Conservation (phyloP, 495 filamentous ascomycete species). For the Aspergillus sparsus region DNA sequence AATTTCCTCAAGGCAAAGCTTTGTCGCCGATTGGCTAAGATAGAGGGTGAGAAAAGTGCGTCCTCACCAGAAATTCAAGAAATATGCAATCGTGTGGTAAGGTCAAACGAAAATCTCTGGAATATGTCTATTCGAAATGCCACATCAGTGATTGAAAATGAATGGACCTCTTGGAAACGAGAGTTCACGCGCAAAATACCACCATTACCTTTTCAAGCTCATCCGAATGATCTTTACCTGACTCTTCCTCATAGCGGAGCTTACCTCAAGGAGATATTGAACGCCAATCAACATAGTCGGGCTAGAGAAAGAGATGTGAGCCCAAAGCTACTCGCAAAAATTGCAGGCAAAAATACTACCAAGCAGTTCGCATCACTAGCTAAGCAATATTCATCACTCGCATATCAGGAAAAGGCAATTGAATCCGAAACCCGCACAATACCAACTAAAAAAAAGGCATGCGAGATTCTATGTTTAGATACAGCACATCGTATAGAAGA, state of each 20-base stretch:
- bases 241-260: conserved; percentile 47
- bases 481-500: conserved; percentile 38
- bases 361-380: conserved; percentile 28
- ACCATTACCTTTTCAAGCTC: conserved; percentile 39
- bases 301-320: conserved; percentile 5
- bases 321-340: conserved; percentile 6
- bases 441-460: not conserved
- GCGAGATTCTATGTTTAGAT: conserved; percentile 29
- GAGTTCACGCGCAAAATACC: conserved; percentile 33
- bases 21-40: conserved; percentile 60
- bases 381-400: conserved; percentile 29
- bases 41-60: conserved; percentile 45
- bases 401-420: conserved; percentile 30
- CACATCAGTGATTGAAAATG: conserved; percentile 8
- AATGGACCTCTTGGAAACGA: conserved; percentile 38
- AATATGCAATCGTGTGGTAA: conserved; percentile 25
- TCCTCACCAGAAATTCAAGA: not conserved
- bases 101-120: conserved; percentile 24
- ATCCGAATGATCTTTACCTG: conserved; percentile 31
- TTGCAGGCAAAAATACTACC: conserved; percentile 11
- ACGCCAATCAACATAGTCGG: not conserved
- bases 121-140: conserved; percentile 29
- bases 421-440: conserved; percentile 2
- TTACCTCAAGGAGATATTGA: conserved; percentile 36
- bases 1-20: conserved; percentile 55